phyloP scores from a whole-genome alignment of 1,284 basidiomycete species.

The Paramarasmius palmivorus region DNA sequence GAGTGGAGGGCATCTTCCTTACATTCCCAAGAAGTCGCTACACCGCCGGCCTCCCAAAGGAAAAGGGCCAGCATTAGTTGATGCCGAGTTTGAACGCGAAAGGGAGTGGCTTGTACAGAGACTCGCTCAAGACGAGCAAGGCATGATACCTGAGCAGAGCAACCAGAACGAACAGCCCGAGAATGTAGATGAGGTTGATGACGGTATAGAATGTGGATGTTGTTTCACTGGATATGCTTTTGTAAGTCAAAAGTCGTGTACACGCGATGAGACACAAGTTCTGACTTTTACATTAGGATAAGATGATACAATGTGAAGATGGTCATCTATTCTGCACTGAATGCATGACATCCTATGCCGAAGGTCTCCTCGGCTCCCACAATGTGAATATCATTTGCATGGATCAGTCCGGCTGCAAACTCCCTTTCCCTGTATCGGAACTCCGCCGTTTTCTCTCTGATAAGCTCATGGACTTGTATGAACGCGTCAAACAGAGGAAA shows the following conservation, averaged over 20 bases:
- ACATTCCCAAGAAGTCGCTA: slow-evolving; percentile 36
- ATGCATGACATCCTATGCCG: slow-evolving; percentile 56
- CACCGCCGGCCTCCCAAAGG: slow-evolving; percentile 40
- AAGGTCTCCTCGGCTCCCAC: slow-evolving; percentile 50
- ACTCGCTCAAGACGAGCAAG: slow-evolving; percentile 31
- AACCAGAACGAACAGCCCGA: slow-evolving; percentile 31
- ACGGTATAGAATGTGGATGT: slow-evolving; percentile 79
- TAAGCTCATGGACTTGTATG: slow-evolving; percentile 69
- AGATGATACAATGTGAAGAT: slow-evolving; percentile 84
- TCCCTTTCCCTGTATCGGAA: slow-evolving; percentile 67
- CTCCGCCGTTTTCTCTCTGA: slow-evolving; percentile 60
- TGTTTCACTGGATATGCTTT: slow-evolving; percentile 75
- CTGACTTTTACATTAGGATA: slow-evolving; percentile 46
- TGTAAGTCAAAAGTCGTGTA: slow-evolving; percentile 44
- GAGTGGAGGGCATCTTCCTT: slow-evolving; percentile 33
- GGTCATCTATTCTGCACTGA: slow-evolving; percentile 72
- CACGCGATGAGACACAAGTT: not conserved
- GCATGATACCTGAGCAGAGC: slow-evolving; percentile 22
- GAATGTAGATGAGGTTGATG: slow-evolving; percentile 37
- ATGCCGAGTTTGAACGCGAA: slow-evolving; percentile 37
- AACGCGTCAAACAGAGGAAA: slow-evolving; percentile 75
- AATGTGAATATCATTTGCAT: slow-evolving; percentile 71
- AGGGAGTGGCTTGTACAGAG: slow-evolving; percentile 42
- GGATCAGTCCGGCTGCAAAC: slow-evolving; percentile 74
- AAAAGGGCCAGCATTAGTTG: slow-evolving; percentile 32